A percentile compares a stretch with the other conserved stretches of the same genome.
Conservation (phyloP, 768 basidiomycete genomes). For the Pisolithus microcarpus region DNA sequence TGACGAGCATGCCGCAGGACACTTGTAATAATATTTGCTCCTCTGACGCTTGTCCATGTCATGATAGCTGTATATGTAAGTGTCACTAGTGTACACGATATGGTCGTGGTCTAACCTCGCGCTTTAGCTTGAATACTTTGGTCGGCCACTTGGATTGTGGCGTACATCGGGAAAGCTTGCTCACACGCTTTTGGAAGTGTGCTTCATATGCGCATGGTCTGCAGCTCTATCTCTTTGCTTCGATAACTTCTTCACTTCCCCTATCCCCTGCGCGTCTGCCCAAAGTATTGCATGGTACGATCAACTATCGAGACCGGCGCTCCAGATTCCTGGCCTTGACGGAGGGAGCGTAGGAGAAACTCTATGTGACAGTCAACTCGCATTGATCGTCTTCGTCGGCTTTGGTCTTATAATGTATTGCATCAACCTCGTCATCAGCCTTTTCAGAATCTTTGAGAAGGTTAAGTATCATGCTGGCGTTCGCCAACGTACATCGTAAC, state of each 20-base stretch:
- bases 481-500: slow-evolving; percentile 14
- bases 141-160: slow-evolving; percentile 89
- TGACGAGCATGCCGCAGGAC: slow-evolving; percentile 37
- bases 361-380: slow-evolving; percentile 71
- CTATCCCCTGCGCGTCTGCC: slow-evolving; percentile 64
- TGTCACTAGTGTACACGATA: slow-evolving; percentile 4
- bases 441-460: slow-evolving; percentile 85
- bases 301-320: slow-evolving; percentile 41
- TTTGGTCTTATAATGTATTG: slow-evolving; percentile 76
- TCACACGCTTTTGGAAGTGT: slow-evolving; percentile 80
- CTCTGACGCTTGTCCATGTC: slow-evolving; percentile 77
- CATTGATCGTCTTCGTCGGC: slow-evolving; percentile 71
- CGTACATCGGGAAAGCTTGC: slow-evolving; percentile 79
- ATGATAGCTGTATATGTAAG: slow-evolving; percentile 80
- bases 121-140: slow-evolving; percentile 82
- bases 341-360: slow-evolving; percentile 45
- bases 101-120: slow-evolving; percentile 13
- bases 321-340: slow-evolving; percentile 22
- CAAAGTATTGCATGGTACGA: slow-evolving; percentile 69
- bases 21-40: slow-evolving; percentile 80
- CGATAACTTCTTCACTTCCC: slow-evolving; percentile 87
- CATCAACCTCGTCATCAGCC: slow-evolving; percentile 74
- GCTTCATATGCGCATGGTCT: slow-evolving; percentile 93
- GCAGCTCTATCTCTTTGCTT: slow-evolving; percentile 82
- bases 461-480: slow-evolving; percentile 62